Evolutionary conservation across 2,329 filamentous ascomycete genomes (phyloP).

Genomic region (Rhexocercosporidium sp.): DNA sequence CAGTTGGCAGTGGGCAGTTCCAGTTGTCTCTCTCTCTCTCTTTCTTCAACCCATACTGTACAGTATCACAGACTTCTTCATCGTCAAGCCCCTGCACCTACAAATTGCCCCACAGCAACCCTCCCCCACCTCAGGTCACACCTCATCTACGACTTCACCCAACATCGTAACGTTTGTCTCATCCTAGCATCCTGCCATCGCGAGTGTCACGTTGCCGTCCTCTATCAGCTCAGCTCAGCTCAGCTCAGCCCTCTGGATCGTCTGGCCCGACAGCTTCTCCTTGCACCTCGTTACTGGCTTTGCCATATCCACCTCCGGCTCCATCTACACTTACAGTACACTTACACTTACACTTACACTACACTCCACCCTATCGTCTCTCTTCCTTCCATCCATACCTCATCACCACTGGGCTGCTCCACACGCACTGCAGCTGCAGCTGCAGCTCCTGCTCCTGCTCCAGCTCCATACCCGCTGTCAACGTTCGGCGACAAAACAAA

Average conservation of each 20-base stretch:
- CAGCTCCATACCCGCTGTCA: too few relatives aligned
- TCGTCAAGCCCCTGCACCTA: too few relatives aligned
- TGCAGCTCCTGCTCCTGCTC: conserved; percentile 6
- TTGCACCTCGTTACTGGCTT: neutral
- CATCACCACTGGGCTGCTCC: conserved; percentile 1
- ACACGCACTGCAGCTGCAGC: neutral
- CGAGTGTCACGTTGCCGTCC: neutral
- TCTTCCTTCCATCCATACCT: conserved; percentile 1
- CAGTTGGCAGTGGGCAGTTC: too few relatives aligned
- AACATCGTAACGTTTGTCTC: neutral
- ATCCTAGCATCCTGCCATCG: neutral
- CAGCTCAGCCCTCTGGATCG: neutral
- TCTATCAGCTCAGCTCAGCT: neutral
- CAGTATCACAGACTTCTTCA: neutral
- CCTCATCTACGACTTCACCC: neutral
- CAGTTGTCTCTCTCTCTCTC: neutral
- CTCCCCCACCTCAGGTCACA: too few relatives aligned
- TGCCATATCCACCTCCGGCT: neutral
- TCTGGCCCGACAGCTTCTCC: neutral
- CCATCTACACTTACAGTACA: neutral
- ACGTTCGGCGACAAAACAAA: neutral
- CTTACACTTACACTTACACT: neutral
- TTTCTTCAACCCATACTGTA: too few relatives aligned
- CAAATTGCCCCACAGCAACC: neutral
- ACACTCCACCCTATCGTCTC: neutral